These are phyloP conservation scores for Stenogyne calaminthoides DNA, from an alignment of 305 asterid species.

Conservation along the genomic window DNA sequence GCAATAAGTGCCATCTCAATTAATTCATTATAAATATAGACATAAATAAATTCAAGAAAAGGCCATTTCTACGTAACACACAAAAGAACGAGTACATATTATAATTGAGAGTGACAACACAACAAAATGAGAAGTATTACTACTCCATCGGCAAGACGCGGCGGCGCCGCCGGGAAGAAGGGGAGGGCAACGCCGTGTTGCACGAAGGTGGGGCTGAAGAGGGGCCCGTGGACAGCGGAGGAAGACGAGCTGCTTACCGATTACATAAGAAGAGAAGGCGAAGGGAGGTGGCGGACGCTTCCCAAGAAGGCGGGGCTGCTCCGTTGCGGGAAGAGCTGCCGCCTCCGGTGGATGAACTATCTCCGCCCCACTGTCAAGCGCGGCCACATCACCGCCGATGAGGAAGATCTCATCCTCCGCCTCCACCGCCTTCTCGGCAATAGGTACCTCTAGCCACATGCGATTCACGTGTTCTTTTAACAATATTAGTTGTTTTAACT, in stretches of 20 bases:
- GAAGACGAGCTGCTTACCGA: conserved; percentile 65
- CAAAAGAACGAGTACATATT: conserved; percentile 8
- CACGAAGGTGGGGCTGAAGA: conserved; percentile 53
- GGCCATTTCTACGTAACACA: conserved; percentile 7
- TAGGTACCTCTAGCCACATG: conserved; percentile 35
- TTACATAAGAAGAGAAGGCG: conserved; percentile 30
- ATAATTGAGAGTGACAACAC: neutral
- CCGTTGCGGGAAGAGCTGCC: conserved; percentile 92
- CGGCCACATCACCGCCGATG: conserved; percentile 69
- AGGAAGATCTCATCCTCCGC: conserved; percentile 79
- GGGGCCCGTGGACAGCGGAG: conserved; percentile 79
- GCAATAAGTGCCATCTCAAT: neutral
- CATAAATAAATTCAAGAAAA: conserved; percentile 4
- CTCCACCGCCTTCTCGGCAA: conserved; percentile 85
- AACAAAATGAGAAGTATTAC: conserved; percentile 30
- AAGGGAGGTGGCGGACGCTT: conserved; percentile 74
- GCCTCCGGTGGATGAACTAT: conserved; percentile 91
- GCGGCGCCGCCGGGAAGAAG: conserved; percentile 1
- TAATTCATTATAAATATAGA: neutral
- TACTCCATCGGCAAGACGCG: neutral
- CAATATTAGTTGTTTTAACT: too few species aligned
- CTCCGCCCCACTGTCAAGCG: conserved; percentile 87
- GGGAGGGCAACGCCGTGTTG: neutral
- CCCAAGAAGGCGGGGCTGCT: conserved; percentile 92
- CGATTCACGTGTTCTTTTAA: too few species aligned